Conservation (phyloP, 176 grass and related monocot species). For the Carex pumila region DNA sequence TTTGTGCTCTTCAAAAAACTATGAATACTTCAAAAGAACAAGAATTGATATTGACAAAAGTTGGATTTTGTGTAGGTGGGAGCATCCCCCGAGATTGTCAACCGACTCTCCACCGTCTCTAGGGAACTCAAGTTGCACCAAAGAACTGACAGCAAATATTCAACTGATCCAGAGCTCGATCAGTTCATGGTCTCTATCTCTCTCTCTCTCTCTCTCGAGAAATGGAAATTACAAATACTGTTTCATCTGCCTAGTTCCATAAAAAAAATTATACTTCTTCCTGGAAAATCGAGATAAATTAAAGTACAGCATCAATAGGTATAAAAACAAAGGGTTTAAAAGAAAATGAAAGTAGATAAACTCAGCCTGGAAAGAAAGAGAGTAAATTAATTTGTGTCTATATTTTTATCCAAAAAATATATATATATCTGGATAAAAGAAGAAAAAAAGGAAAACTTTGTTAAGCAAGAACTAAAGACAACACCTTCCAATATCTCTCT, state of each 20-base stretch:
- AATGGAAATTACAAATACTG: neutral
- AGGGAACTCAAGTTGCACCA: conserved; percentile 38
- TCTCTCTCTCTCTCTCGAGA: neutral
- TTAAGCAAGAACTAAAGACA: neutral
- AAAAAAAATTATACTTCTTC: no score
- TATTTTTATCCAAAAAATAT: neutral
- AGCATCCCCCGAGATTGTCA: conserved; percentile 53
- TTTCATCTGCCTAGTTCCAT: neutral
- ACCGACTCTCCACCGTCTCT: conserved; percentile 39
- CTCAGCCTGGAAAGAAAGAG: neutral
- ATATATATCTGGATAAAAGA: neutral
- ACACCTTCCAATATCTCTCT: neutral
- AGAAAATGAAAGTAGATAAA: neutral
- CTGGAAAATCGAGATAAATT: no score
- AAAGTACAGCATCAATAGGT: no score
- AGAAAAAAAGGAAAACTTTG: neutral
- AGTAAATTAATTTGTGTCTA: neutral
- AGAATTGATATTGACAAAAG: neutral
- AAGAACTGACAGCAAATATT: neutral
- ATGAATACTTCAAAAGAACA: neutral
- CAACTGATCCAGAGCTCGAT: conserved; percentile 73
- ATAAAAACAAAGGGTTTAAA: neutral
- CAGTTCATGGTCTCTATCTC: conserved; percentile 72
- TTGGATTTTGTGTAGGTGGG: conserved; percentile 48
- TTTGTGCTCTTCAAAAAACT: neutral